A percentile compares a stretch with the other conserved stretches of the same genome.
Evolutionary conservation across 2,329 filamentous ascomycete species (phyloP).

Genomic region (Ophiostoma novo-ulmi): DNA sequence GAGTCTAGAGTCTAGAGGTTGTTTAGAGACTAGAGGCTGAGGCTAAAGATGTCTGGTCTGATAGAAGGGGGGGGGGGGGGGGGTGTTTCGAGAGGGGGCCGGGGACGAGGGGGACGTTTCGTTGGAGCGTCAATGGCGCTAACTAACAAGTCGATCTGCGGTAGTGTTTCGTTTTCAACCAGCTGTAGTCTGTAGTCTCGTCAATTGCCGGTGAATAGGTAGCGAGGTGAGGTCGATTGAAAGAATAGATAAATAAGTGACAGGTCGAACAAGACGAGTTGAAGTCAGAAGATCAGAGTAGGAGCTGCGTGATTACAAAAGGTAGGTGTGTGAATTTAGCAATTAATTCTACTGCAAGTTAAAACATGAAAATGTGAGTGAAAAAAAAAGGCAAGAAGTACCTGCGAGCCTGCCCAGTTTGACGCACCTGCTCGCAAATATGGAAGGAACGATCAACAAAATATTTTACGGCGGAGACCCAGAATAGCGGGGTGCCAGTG

Average conservation of each 20-base stretch:
- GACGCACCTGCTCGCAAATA: background rate
- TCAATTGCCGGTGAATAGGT: background rate
- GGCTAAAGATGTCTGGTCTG: background rate
- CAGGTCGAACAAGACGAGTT: background rate
- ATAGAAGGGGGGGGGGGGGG: background rate
- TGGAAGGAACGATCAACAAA: slow-evolving; percentile 3
- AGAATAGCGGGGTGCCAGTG: slow-evolving; percentile 6
- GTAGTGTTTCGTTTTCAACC: background rate
- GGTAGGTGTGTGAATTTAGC: background rate
- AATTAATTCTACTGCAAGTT: background rate
- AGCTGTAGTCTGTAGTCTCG: background rate
- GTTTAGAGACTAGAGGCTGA: background rate
- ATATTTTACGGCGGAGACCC: background rate
- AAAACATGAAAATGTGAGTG: background rate
- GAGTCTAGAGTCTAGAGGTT: background rate
- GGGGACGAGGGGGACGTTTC: slow-evolving; percentile 7
- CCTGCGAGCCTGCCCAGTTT: background rate
- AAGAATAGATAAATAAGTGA: too few relatives aligned
- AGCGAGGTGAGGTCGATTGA: background rate
- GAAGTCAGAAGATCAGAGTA: background rate
- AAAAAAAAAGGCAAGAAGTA: background rate
- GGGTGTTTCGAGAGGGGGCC: background rate
- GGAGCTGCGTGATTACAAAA: background rate
- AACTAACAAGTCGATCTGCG: background rate
- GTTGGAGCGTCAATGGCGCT: slow-evolving; percentile 4